phyloP scores from a whole-genome alignment of 2,329 filamentous ascomycete genomes.

The Colletotrichum aenigma region DNA sequence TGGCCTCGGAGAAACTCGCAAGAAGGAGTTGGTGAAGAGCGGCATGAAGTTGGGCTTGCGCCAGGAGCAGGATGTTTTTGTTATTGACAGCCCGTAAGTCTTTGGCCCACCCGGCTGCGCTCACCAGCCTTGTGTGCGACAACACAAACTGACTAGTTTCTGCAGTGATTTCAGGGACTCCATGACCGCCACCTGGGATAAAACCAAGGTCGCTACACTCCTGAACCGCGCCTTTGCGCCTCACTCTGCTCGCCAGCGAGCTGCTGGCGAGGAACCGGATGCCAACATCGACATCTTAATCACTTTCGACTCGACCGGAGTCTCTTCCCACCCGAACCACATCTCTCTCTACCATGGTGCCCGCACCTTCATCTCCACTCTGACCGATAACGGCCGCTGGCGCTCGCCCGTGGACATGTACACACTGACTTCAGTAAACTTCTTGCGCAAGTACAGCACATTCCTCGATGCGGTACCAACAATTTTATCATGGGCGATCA shows the following conservation, averaged over 20 bases:
- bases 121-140: background rate
- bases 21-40: slow-evolving; percentile 83
- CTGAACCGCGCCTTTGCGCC: slow-evolving; percentile 78
- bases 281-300: slow-evolving; percentile 79
- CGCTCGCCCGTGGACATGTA: slow-evolving; percentile 82
- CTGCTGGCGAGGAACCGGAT: slow-evolving; percentile 39
- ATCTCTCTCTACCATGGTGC: slow-evolving; percentile 86
- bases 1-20: slow-evolving; percentile 82
- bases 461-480: slow-evolving; percentile 79
- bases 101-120: background rate
- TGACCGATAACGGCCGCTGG: slow-evolving; percentile 69
- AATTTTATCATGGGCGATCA: slow-evolving; percentile 59
- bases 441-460: slow-evolving; percentile 81
- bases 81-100: slow-evolving; percentile 77
- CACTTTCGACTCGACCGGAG: slow-evolving; percentile 84
- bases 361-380: slow-evolving; percentile 68
- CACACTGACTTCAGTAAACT: slow-evolving; percentile 74
- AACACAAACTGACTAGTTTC: background rate
- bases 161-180: slow-evolving; percentile 81
- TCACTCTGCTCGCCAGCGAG: slow-evolving; percentile 47
- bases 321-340: slow-evolving; percentile 94
- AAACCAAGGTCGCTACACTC: slow-evolving; percentile 70
- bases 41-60: slow-evolving; percentile 77
- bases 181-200: slow-evolving; percentile 81
- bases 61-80: slow-evolving; percentile 77